A percentile compares a stretch with the other conserved stretches of the same genome.
phyloP scores from a whole-genome alignment of 495 filamentous ascomycete genomes.

The Melanomma pulvis-pyrius region DNA sequence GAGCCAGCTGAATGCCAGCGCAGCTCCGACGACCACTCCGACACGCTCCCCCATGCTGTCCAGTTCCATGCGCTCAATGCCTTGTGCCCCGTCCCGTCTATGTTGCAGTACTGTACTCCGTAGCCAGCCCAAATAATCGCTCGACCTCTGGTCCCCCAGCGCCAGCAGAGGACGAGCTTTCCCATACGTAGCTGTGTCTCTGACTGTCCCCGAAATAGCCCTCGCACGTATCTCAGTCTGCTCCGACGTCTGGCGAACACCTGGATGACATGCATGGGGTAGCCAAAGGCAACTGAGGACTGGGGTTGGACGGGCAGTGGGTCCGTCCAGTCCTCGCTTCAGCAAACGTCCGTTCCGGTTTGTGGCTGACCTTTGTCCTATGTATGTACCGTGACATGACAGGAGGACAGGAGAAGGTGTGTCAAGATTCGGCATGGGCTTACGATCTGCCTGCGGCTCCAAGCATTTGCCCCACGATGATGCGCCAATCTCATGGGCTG shows the following conservation, averaged over 20 bases:
- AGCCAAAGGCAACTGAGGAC: neutral
- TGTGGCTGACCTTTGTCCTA: neutral
- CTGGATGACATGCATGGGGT: constrained; percentile 32
- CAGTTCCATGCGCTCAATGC: neutral
- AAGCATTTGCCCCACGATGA: neutral
- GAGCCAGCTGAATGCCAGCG: constrained; percentile 7
- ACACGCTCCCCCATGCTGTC: neutral
- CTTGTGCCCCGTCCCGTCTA: neutral
- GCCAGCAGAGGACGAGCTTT: neutral
- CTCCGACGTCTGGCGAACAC: constrained; percentile 26
- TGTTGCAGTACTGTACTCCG: neutral
- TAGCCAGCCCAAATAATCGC: neutral
- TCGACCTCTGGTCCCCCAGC: neutral
- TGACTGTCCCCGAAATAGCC: constrained; percentile 14
- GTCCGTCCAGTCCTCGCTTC: neutral
- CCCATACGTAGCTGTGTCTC: constrained; percentile 9
- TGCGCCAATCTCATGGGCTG: constrained; percentile 1
- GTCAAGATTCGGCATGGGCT: constrained; percentile 6
- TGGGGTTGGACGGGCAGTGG: constrained; percentile 8
- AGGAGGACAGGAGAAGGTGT: neutral
- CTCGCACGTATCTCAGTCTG: constrained; percentile 25
- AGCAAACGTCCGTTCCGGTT: neutral
- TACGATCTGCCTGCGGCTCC: constrained; percentile 7
- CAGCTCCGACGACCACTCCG: neutral
- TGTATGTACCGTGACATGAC: neutral